phyloP scores from a whole-genome alignment of 176 grass and related monocot genomes.

The Paspalum vaginatum region DNA sequence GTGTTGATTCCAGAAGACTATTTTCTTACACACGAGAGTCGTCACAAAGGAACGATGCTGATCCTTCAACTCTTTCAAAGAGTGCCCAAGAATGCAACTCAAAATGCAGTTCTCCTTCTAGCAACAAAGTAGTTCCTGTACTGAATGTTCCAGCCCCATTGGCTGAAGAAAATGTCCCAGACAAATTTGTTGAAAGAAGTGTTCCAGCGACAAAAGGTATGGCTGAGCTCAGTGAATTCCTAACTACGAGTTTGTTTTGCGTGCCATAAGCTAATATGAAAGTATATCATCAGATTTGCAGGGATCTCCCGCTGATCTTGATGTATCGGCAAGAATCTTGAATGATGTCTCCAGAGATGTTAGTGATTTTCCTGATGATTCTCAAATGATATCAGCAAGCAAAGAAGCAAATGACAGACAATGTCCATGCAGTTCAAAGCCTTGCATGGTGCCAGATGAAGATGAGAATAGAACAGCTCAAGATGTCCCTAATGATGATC shows the following conservation, averaged over 20 bases:
- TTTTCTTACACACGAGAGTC: slow-evolving; percentile 40
- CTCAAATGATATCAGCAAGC: slow-evolving; percentile 15
- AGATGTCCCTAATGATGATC: slow-evolving; percentile 39
- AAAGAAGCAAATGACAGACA: slow-evolving; percentile 25
- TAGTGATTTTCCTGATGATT: slow-evolving; percentile 21
- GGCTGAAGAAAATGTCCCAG: background rate
- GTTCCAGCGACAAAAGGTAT: slow-evolving; percentile 47
- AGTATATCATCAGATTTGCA: slow-evolving; percentile 40
- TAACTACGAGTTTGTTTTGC: background rate
- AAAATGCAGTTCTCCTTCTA: slow-evolving; percentile 34
- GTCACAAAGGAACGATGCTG: slow-evolving; percentile 39
- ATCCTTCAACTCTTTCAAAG: slow-evolving; percentile 26
- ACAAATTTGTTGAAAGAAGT: background rate
- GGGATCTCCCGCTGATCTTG: slow-evolving; percentile 16
- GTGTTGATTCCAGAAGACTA: slow-evolving; percentile 33
- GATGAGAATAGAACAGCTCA: slow-evolving; percentile 14
- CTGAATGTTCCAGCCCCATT: slow-evolving; percentile 7
- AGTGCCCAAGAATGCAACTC: slow-evolving; percentile 49
- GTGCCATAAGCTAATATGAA: slow-evolving; percentile 13
- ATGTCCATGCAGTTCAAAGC: slow-evolving; percentile 12
- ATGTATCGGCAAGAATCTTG: background rate
- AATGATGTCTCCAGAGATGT: slow-evolving; percentile 32
- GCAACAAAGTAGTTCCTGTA: slow-evolving; percentile 11
- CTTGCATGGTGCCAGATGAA: slow-evolving; percentile 39
- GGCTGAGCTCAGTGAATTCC: slow-evolving; percentile 4